These are phyloP conservation scores for Amaranthus cruentus DNA, from an alignment of 148 eudicot genomes.

Conservation along the genomic window DNA sequence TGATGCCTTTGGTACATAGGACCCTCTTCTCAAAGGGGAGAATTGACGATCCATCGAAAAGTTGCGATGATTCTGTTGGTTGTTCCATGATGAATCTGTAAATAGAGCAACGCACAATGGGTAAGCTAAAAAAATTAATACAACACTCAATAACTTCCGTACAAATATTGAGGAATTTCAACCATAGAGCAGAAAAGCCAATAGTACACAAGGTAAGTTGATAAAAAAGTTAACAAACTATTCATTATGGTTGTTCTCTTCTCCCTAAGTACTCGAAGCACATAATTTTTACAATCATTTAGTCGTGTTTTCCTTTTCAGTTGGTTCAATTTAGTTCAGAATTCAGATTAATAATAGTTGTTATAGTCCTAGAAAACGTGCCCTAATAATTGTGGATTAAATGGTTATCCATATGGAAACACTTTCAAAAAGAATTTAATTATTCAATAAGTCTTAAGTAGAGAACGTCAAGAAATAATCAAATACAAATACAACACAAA, in stretches of 20 bases:
- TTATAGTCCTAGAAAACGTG: too few relatives aligned
- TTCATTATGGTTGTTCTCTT: too few relatives aligned
- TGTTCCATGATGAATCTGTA: conserved; percentile 7
- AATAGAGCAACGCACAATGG: conserved; percentile 5
- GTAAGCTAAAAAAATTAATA: conserved; percentile 11
- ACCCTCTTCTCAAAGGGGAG: conserved; percentile 7
- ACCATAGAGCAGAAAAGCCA: too few relatives aligned
- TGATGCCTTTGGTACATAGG: conserved; percentile 38
- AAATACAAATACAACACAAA: too few relatives aligned
- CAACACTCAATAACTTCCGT: not conserved
- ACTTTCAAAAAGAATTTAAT: not conserved
- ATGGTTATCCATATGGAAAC: not conserved
- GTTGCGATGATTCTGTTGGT: not conserved
- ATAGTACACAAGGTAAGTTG: too few relatives aligned
- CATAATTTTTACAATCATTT: too few relatives aligned
- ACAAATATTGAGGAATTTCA: not conserved
- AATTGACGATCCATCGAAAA: not conserved
- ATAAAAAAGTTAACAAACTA: too few relatives aligned
- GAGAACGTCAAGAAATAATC: not conserved
- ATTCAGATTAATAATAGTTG: too few relatives aligned
- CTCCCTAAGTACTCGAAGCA: too few relatives aligned
- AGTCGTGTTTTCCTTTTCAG: too few relatives aligned
- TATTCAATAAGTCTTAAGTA: not conserved
- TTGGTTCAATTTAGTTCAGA: too few relatives aligned
- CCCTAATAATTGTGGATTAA: not conserved